Evolutionary conservation across 78 protist genomes (phyloP).

Genomic region (Cavenderia fasciculata): DNA sequence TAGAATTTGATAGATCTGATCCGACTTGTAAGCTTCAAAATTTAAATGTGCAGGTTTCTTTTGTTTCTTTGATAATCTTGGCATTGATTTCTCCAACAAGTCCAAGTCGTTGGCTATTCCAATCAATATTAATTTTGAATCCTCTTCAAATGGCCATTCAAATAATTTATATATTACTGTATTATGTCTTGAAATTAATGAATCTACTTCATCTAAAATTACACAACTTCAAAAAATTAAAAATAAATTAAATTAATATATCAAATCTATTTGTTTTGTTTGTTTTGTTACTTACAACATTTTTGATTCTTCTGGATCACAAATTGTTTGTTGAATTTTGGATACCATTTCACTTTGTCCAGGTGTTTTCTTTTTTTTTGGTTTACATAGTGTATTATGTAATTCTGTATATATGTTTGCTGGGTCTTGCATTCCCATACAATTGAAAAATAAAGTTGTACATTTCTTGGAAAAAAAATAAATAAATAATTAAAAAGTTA

Average conservation of each 20-base stretch:
- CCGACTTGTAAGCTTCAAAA: conserved; percentile 14
- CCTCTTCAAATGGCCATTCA: conserved; percentile 38
- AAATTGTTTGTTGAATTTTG: not conserved
- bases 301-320: not conserved
- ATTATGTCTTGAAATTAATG: not conserved
- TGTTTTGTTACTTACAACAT: not conserved
- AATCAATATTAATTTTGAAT: conserved; percentile 18
- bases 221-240: not conserved
- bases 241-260: not conserved
- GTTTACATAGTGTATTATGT: conserved; percentile 2
- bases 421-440: conserved; percentile 19
- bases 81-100: conserved; percentile 16
- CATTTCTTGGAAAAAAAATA: not conserved
- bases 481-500: no score
- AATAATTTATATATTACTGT: conserved; percentile 12
- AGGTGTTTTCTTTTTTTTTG: conserved; percentile 1
- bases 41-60: not conserved
- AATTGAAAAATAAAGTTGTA: conserved; percentile 25
- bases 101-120: conserved; percentile 61
- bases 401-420: conserved; percentile 19
- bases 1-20: conserved; percentile 8
- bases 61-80: conserved; percentile 2
- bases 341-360: not conserved
- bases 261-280: not conserved
- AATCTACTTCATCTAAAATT: conserved; percentile 53